Base-by-base conservation (phyloP, 352 stramenopile genomes). In the Globisporangium uncinulatum region DNA sequence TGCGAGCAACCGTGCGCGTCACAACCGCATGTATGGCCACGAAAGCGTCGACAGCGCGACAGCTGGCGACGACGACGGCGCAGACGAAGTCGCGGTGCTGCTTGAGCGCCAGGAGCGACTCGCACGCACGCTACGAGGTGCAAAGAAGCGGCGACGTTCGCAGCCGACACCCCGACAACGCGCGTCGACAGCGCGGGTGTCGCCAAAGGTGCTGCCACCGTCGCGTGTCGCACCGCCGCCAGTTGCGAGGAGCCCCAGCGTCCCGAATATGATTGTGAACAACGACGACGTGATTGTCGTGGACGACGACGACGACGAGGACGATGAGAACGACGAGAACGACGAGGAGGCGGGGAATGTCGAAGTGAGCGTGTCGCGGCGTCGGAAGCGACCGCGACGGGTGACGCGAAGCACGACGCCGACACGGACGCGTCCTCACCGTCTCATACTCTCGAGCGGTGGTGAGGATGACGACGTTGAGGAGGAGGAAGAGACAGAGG, bases 1-100 rank as follows among this genome's bases (percentile, higher is more conserved):
- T 53, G 65, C 59, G 3, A 63, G 66, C n/a, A 87, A 73, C 47
- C 65, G 64, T 32, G 59, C 61, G 42, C 73, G 65, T 6, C 76
- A 89, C 46, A 55, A 61, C 11, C 46, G 44, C 11, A 68, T 76
- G 36, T 65, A 74, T 46, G 62, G 57, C 14, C 71, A 63, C 41
- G 61, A 69, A 1, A 32, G 41, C 50, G 24, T 36, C 20, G 21
- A 31, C 17, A 39, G 44, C 13, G 34, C 46, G 19, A 17, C 14
- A 1, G 20, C 39, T 4, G 34, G 31, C 29, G 48, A 21, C n/a
- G 31, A 59, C 1, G 32, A 48, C 0, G 24, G 45, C 1, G 44
- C 31, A 15, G 14, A 31, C 7, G 56, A 62, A 39, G 56, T 62
- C 4, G 15, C 13, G 0, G 47, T 42, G n/a, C 37, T 62, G 9